Evolutionary conservation across 179 eudicot genomes (phyloP), one percentile per base, ranked within the genome.

Genomic region (Spergularia azorica): DNA sequence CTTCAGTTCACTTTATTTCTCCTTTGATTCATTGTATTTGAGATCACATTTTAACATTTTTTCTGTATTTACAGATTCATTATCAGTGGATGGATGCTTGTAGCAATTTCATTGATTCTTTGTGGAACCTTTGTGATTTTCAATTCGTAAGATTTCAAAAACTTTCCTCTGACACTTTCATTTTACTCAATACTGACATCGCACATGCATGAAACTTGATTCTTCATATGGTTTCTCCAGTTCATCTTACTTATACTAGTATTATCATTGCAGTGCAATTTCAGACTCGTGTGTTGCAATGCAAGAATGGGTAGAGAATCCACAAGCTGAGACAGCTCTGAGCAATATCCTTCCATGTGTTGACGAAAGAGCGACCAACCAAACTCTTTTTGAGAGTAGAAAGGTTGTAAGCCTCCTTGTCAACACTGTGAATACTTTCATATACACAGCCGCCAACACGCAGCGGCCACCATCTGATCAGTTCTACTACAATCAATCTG

Each of bases 311-410:
- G 95, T 86, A 9, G 95, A 91, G 67, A 90, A 95, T 82, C 90
- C 97, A 65, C 97, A 86, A 66, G 91, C 97, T 4, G 99, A 91
- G 83, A 93, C 94, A 12, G 97, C 99, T 66, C 89, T 93, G 62
- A 91, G 96, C 86, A 86, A 93, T 82, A 95, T 95, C 80, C 92
- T 95, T 71, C 99, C 97, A n/a, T 95, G 99, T 77, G 97, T 89
- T 41, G 94, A 93, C 82, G 88, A 91, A 82, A 83, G 85, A 82
- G 79, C 95, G 17, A 93, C 97, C 68, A 91, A 95, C 69, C 87
- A 86, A 78, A 91, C 97, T 0, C 88, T 95, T 41, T 71, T 36
- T 16, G 87, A 91, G 80, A 95, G 97, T 77, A 93, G 83, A 79
- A 86, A 75, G 77, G 93, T 93, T 48, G 85, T 84, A 51, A 74